Evolutionary conservation across 768 basidiomycete genomes (phyloP), one percentile per base, ranked within the genome.

Genomic region (Serendipita sp.): DNA sequence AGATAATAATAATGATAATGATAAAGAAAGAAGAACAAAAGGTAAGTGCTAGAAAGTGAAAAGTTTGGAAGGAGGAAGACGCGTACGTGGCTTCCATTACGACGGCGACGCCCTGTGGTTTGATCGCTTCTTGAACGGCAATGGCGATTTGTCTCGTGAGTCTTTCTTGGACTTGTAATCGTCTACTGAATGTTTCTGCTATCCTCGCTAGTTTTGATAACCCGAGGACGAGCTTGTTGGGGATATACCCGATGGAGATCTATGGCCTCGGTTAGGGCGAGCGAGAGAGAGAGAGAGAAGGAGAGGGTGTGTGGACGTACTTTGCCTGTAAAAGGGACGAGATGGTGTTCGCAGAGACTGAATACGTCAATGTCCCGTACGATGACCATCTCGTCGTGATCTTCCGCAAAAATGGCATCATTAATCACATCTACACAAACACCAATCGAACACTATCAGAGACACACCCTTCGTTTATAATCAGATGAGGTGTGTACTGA

Each of bases 351-450:
- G 76, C 96, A 99, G 66, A 99, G 77, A 72, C 91, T 95, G 52
- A 91, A 96, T 66, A 99, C 86, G 73, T 96, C 91, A 70, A 99
- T 98, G 73, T 99, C 94, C 66, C 89, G 84, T 65, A 99, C 95
- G 66, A 99, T 83, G 46, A 99, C 96, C 92, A 99, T 95, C 75
- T 99, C 96, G 71, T 98, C 96, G 77, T 99, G 96, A 75, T 99
- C 92, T 75, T 99, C 96, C 48, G 91, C 87, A 73, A 99, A 99
- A 44, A 99, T 84, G 65, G 96, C 96, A 79, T 95, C 91, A 76
- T 97, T 97, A 68, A 98, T 96, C 70, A 98, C 94, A 73, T 99
- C 96, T 92, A 41, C 38, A 13, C 3, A 13, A 41, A 41, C 4
- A 41, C 2, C 3, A 23, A 23, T 23, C 23, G 23, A 23, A 23